Evolutionary conservation across 805 yeast genomes (phyloP).

Genomic region (Lachancea meyersii): DNA sequence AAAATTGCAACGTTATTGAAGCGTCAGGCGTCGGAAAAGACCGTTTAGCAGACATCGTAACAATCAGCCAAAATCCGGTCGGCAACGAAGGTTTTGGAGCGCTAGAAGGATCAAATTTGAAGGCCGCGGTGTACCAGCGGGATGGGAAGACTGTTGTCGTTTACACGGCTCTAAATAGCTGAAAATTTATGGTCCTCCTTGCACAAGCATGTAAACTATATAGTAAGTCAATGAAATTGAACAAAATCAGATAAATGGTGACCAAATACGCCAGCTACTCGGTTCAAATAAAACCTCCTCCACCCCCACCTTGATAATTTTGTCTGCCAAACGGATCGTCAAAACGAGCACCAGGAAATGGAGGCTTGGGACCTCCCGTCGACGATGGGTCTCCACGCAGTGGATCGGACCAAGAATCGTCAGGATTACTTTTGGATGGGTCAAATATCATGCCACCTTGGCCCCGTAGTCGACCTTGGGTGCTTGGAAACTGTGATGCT

Average conservation of each 20-base stretch:
- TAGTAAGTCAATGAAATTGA: not conserved
- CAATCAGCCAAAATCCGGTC: constrained; percentile 19
- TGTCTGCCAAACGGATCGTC: constrained; percentile 31
- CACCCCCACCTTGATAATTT: constrained; percentile 10
- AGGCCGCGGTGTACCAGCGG: constrained; percentile 24
- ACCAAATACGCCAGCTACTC: not conserved
- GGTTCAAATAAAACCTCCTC: constrained; percentile 11
- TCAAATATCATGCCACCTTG: constrained; percentile 33
- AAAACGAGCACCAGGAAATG: constrained; percentile 30
- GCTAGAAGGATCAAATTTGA: constrained; percentile 17
- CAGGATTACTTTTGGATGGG: constrained; percentile 19
- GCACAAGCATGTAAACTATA: not conserved
- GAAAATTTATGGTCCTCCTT: not conserved
- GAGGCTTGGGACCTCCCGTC: constrained; percentile 9
- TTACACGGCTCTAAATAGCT: constrained; percentile 12
- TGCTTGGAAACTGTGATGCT: constrained; percentile 4
- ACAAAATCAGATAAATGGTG: not conserved
- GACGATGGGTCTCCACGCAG: constrained; percentile 9
- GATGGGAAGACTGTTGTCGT: constrained; percentile 25
- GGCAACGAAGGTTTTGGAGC: constrained; percentile 26
- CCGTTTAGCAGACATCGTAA: constrained; percentile 22
- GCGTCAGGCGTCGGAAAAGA: constrained; percentile 29
- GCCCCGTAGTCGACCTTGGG: constrained; percentile 4
- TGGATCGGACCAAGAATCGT: constrained; percentile 8
- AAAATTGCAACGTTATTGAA: constrained; percentile 27